Evolutionary conservation across 2,329 filamentous ascomycete genomes (phyloP), one percentile per base, ranked within the genome.

Genomic region (Colletotrichum nymphaeae): DNA sequence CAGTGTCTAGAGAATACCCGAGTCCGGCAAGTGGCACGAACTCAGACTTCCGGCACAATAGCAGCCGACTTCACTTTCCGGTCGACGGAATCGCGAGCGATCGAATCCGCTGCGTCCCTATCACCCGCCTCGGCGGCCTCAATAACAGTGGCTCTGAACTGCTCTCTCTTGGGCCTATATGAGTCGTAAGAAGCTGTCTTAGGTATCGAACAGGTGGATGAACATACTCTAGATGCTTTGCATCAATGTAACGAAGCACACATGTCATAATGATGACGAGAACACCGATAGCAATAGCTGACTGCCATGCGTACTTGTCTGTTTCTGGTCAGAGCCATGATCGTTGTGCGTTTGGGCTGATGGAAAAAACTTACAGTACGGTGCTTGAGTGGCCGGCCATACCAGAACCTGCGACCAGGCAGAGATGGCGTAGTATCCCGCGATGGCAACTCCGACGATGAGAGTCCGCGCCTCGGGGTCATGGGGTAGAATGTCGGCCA

Each of bases 401-500:
- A 88, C 84, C 2, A 88, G 79, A 2, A 88, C 85, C 67, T 88
- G 86, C 7, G 84, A 86, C 86, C 86, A 88, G 1, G 87, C 85
- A 0, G 85, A 83, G 30, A 88, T 83, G 2, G 86, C 84, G 74
- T 88, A 88, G 69, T 88, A 86, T 0, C 83, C 82, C 3, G 87
- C 86, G 24, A 89, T 85, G 1, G 85, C 81, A 6, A 87, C 83
- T 5, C 87, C 87, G 0, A 88, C 84, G 52, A 87, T 86, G 1
- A 88, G 79, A 1, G 86, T 84, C 14, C 86, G 81, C 5, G 83
- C 85, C 74, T 88, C 86, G 0, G 86, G 84, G 71, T 88, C 86
- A 76, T 87, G 86, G 0, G 85, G 85, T 26, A 73, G 22, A 76
- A 87, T 78, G 75, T 89, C 87, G 0, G 86, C 85, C 3, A 89